A percentile compares a stretch with the other conserved stretches of the same genome.
phyloP scores from a whole-genome alignment of 75 land plant species.

The Sequoiadendron giganteum region DNA sequence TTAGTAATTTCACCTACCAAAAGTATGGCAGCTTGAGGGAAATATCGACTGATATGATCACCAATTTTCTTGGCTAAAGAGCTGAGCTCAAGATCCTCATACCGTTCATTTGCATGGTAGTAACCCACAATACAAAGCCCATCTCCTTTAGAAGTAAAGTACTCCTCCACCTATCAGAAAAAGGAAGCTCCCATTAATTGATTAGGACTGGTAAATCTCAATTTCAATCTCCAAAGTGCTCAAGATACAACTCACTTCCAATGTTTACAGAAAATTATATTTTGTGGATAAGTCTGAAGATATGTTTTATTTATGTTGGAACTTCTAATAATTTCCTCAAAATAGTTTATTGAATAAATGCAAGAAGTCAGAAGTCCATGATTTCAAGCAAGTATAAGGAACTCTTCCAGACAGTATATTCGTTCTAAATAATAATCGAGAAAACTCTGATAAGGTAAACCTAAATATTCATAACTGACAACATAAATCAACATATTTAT shows the following conservation, averaged over 20 bases:
- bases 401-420: background rate
- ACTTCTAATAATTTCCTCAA: background rate
- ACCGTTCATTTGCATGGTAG: slow-evolving; percentile 93
- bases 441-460: background rate
- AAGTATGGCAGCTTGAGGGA: slow-evolving; percentile 74
- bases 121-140: slow-evolving; percentile 80
- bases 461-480: background rate
- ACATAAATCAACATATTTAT: background rate
- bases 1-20: slow-evolving; percentile 41
- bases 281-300: background rate
- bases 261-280: background rate
- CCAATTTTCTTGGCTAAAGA: slow-evolving; percentile 85
- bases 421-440: background rate
- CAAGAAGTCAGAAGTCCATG: background rate
- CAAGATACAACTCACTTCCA: background rate
- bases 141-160: slow-evolving; percentile 28
- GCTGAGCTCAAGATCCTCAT: slow-evolving; percentile 71
- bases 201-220: background rate
- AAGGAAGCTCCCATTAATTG: background rate
- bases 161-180: slow-evolving; percentile 67
- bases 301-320: background rate
- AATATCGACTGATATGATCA: slow-evolving; percentile 83
- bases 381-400: background rate
- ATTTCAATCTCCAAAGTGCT: slow-evolving; percentile 1
- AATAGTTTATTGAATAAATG: background rate